A percentile compares a stretch with the other conserved stretches of the same genome.
Evolutionary conservation across 2,329 filamentous ascomycete genomes (phyloP).

Genomic region (Zasmidium cellare): DNA sequence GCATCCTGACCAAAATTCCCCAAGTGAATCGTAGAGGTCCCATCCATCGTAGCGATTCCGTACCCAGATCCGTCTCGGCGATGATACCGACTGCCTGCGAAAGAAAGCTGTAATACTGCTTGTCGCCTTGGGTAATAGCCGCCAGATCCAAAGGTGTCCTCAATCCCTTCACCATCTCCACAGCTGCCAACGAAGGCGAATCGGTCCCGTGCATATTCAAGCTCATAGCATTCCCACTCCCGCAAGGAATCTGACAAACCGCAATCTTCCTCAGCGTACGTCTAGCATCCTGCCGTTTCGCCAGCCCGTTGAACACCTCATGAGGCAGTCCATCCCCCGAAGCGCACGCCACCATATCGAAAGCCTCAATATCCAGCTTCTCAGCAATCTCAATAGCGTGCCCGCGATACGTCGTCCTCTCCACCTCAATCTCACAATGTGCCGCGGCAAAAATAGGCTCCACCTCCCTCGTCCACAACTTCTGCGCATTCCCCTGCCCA

Average conservation of each 20-base stretch:
- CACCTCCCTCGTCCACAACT: conserved; percentile 72
- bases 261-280: conserved; percentile 75
- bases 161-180: conserved; percentile 84
- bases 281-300: conserved; percentile 70
- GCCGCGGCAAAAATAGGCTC: conserved; percentile 83
- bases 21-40: conserved; percentile 80
- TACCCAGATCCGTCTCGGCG: conserved; percentile 85
- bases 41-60: conserved; percentile 92
- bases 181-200: conserved; percentile 70
- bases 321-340: conserved; percentile 91
- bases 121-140: conserved; percentile 79
- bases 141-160: conserved; percentile 82
- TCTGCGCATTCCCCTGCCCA: conserved; percentile 74
- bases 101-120: conserved; percentile 78
- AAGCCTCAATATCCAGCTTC: conserved; percentile 73
- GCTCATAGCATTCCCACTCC: conserved; percentile 91
- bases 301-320: conserved; percentile 93
- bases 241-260: conserved; percentile 84
- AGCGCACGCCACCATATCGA: conserved; percentile 83
- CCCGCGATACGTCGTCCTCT: conserved; percentile 68
- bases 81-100: conserved; percentile 88
- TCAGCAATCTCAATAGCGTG: conserved; percentile 78
- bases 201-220: conserved; percentile 84
- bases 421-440: conserved; percentile 71
- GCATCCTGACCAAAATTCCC: conserved; percentile 75